These are phyloP conservation scores for Capsicum chinense DNA, from an alignment of 257 asterid species.

Conservation along the genomic window DNA sequence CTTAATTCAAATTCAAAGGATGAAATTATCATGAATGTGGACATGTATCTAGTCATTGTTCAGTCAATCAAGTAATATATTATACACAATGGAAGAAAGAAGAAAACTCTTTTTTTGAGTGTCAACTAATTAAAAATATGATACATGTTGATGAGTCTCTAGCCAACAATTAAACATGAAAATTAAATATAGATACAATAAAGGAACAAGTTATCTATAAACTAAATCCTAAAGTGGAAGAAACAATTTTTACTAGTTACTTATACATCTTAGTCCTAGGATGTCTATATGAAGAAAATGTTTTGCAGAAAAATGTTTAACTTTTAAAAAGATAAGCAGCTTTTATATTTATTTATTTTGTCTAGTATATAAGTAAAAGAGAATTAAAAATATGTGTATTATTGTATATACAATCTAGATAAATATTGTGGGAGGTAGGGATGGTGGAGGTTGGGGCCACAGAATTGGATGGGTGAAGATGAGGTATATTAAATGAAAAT, in stretches of 20 bases:
- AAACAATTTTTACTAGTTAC: neutral
- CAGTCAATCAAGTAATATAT: neutral
- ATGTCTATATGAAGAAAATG: neutral
- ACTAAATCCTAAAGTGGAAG: neutral
- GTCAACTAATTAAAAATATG: neutral
- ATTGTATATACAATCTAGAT: too few relatives aligned
- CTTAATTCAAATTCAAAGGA: neutral
- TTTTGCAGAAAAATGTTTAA: too few relatives aligned
- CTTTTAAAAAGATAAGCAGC: too few relatives aligned
- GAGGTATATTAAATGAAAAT: too few relatives aligned
- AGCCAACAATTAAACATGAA: neutral
- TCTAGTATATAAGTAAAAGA: too few relatives aligned
- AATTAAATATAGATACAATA: neutral
- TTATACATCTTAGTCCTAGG: neutral
- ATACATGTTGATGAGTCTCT: neutral
- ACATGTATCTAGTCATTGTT: neutral
- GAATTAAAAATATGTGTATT: too few relatives aligned
- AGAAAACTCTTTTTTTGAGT: neutral
- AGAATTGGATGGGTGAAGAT: too few relatives aligned
- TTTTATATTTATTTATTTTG: too few relatives aligned
- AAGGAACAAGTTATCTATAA: neutral
- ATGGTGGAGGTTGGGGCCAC: too few relatives aligned
- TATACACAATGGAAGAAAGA: neutral
- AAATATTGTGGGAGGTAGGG: too few relatives aligned
- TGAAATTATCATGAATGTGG: neutral